Base-by-base conservation (phyloP, 345 rosid species). In the Hypericum perforatum region DNA sequence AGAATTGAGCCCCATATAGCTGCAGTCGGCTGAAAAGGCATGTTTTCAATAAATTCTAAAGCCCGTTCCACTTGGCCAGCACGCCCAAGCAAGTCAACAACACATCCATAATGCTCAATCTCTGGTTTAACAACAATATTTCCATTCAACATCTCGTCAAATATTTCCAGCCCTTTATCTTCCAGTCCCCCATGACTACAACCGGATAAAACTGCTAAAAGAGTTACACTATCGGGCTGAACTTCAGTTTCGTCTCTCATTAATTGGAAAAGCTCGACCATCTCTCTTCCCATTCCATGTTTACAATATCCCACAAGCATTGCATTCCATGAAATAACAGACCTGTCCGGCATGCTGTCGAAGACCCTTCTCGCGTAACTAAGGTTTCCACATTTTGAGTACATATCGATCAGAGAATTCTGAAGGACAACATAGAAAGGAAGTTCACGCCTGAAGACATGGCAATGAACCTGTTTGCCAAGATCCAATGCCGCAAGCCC, bases 131-230 rank as follows among this genome's bases (percentile, higher is more conserved):
- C 54, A 58, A 76, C 79, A 54, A 75, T 60, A 49, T 59, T 67
- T 53, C 76, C 70, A 0, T 60, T 65, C 64, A 64, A 54, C 84
- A 82, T 81, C 52, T 74, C 75, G 54, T 76, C 56, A 66, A 87
- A 85, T 39, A 81, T 59, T 53, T 73, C 52, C 54, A 85, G 45
- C 37, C 98, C 98, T 68, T 77, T 71, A 62, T 78, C 79, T 60
- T 81, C 92, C 77, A 85, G 67, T 58, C 79, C 87, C 56, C 90
- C 96, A 65, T 91, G 98, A 76, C 98, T 87, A 68, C 95, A 91
- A 22, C 88, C 96, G 29, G 84, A 91, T 58, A 91, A 71, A 62
- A 91, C 88, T 57, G 87, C 89, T 70, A 87, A 64, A 57, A 85
- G 74, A 2, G 96, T 82, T 22, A 91, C 82, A 54, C 74, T 37